Conservation (phyloP, 192 early-diverging fungal species). For the Entophlyctis luteolus region DNA sequence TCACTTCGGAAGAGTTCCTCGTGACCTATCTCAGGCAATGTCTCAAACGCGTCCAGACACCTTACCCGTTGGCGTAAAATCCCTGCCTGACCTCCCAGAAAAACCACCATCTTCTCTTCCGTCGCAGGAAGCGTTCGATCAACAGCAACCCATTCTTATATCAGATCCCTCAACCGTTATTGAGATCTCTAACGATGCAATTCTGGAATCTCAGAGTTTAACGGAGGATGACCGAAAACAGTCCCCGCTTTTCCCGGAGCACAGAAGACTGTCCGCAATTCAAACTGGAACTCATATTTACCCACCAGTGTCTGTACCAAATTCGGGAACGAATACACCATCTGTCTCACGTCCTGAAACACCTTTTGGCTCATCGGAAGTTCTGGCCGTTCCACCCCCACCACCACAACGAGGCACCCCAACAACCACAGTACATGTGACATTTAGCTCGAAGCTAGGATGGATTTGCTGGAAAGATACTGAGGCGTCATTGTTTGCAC, state of each 20-base stretch:
- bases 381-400: neutral
- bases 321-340: neutral
- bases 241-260: neutral
- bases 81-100: too few species aligned
- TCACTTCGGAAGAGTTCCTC: too few species aligned
- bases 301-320: neutral
- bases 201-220: neutral
- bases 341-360: constrained; percentile 13
- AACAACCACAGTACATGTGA: constrained; percentile 43
- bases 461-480: constrained; percentile 53
- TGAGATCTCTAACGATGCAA: neutral
- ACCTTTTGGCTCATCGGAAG: constrained; percentile 8
- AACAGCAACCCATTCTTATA: neutral
- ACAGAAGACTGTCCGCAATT: neutral
- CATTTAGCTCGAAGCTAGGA: constrained; percentile 41
- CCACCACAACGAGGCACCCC: constrained; percentile 24
- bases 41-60: too few species aligned
- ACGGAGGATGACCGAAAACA: neutral
- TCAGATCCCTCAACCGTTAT: neutral
- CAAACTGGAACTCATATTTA: neutral
- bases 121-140: neutral
- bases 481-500: constrained; percentile 31
- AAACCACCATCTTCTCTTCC: too few species aligned
- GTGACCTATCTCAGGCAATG: too few species aligned
- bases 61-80: too few species aligned